Base-by-base conservation (phyloP, 805 yeast species). In the Suhomyces vadensis region DNA sequence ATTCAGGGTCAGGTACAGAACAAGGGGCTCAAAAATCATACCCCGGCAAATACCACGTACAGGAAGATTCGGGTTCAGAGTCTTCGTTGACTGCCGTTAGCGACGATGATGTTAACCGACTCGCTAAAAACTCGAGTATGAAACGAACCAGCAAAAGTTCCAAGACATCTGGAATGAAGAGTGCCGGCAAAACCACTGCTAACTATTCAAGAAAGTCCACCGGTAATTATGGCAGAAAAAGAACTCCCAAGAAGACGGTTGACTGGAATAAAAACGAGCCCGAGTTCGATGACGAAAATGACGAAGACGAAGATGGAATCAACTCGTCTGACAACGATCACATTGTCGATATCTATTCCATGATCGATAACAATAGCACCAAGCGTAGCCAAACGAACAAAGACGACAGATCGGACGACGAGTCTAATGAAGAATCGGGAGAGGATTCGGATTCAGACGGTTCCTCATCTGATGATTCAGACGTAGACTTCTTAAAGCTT, bases 401-500 rank as follows among this genome's bases (percentile, higher is more conserved):
- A n/a, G n/a, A 27, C 6, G 19, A 29, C 20, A 7, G 33, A 29
- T 29, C 33, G 2, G 26, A 19, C 24, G 6, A 16, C 13, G 31
- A 47, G 31, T 69, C 71, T 27, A 29, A 29, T 8, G 72, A 63
- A 23, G 64, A 61, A 22, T 61, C 53, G 2, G 73, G 63, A 13
- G 71, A 63, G n/a, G 52, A 60, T 6, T 62, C 55, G 6, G 65
- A 64, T 31, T 60, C 48, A 4, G 52, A 48, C 20, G 55, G 45
- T 8, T 44, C 72, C 16, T 68, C 77, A 8, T 77, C 82, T 8
- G 84, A 79, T 53, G 88, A 82, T 52, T 82, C 81, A 27, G 82
- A 80, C 52, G 81, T 85, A 2, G 92, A 86, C 63, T 84, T 83
- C 59, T 87, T 85, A 11, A 79, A 78, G 58, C 64, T 86, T 48